Base-by-base conservation (phyloP, 108 stramenopile genomes). In the Nannochloropsis salina region DNA sequence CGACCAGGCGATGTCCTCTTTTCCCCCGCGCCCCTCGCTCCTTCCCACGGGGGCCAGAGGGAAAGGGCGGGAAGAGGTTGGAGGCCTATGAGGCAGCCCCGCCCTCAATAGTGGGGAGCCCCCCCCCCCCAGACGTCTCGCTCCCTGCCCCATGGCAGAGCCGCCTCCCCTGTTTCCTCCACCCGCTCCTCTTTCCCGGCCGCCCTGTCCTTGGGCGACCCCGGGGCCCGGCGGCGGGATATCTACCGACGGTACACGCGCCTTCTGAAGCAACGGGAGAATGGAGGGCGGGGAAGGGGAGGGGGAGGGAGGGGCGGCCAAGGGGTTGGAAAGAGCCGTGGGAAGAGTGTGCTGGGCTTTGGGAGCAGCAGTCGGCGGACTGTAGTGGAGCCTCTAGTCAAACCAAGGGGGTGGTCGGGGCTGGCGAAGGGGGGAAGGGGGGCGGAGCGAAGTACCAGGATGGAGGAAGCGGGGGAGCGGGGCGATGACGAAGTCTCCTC, bases 311-410 rank as follows among this genome's bases (percentile, higher is more conserved):
- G 61, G 8, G 61, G 61, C 15, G 61, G 61, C 0, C 3, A n/a
- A n/a, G 61, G 15, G 12, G 47, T 15, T n/a, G 61, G 2, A 8
- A 74, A n/a, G 61, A n/a, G 5, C 6, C 20, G 61, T n/a, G 61
- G 61, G 61, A 31, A 31, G 31, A 31, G 31, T 31, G n/a, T 74
- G 61, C n/a, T 74, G 61, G 61, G 61, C 6, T 74, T 74, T n/a
- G 61, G 61, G 61, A 74, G 61, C 61, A 74, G 61, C n/a, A 74
- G 61, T 74, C 15, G 61, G n/a, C 3, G 61, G 61, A n/a, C 61
- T 2, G 61, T 74, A 8, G 2, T 74, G 15, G 61, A 74, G 3
- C 61, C 61, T 6, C 20, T 74, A n/a, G 61, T 74, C 15, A n/a
- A n/a, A 2, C 15, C 20, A 0, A 74, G 2, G 61, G n/a, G 4